A percentile compares a stretch with the other conserved stretches of the same genome.
phyloP scores from a whole-genome alignment of 225 moss, liverwort and hornwort species.

The Neckera pumila region DNA sequence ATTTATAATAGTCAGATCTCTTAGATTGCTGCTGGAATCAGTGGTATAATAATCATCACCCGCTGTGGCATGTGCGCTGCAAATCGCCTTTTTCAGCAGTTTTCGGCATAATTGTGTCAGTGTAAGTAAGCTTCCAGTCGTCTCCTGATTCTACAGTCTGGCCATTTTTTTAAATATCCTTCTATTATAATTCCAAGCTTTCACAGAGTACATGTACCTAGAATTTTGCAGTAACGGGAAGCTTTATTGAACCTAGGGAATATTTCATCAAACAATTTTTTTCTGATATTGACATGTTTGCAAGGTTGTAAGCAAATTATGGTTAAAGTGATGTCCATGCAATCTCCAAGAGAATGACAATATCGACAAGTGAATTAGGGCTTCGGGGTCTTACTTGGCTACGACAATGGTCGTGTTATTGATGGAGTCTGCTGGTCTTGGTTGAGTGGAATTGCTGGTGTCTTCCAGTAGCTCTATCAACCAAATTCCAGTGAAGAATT shows the following conservation, averaged over 20 bases:
- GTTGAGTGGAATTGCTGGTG: conserved; percentile 35
- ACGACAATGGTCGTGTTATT: conserved; percentile 36
- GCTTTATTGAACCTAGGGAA: neutral
- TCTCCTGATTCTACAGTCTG: neutral
- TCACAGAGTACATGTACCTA: neutral
- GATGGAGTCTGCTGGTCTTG: conserved; percentile 43
- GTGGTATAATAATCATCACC: neutral
- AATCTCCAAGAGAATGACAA: neutral
- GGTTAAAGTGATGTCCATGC: neutral
- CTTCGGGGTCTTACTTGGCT: conserved; percentile 23
- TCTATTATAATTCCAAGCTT: neutral
- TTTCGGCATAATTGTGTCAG: neutral
- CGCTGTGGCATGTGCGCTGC: neutral
- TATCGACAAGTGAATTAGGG: neutral
- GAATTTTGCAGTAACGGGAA: neutral
- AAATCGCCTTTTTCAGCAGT: neutral
- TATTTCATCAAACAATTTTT: neutral
- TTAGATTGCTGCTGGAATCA: neutral
- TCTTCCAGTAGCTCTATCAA: conserved; percentile 39
- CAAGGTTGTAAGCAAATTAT: neutral
- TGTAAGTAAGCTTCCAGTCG: neutral
- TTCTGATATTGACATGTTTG: neutral
- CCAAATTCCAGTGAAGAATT: neutral
- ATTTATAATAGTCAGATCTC: neutral
- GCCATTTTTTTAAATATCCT: neutral